phyloP scores from a whole-genome alignment of 306 rosid species.

The Rosa rugosa region DNA sequence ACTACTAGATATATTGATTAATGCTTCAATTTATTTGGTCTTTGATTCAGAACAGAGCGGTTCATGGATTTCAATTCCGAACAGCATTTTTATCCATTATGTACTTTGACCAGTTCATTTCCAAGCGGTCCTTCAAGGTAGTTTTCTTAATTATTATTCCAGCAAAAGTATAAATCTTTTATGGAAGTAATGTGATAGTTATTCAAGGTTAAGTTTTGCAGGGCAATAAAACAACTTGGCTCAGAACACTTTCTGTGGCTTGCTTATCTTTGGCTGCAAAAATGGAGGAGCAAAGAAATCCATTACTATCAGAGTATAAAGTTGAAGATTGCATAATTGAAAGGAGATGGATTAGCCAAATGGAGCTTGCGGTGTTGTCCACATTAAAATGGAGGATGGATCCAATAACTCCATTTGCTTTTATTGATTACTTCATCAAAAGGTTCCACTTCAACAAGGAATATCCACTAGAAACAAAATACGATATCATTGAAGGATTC shows the following conservation, averaged over 20 bases:
- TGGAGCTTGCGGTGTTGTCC: constrained; percentile 77
- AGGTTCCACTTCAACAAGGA: constrained; percentile 37
- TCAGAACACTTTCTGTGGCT: constrained; percentile 44
- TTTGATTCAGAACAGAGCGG: constrained; percentile 53
- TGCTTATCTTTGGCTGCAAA: constrained; percentile 80
- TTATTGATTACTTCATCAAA: constrained; percentile 58
- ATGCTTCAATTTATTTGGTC: neutral
- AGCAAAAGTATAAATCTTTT: neutral
- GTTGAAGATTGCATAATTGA: constrained; percentile 50
- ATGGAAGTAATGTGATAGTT: neutral
- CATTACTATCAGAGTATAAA: constrained; percentile 48
- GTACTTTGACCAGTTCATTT: constrained; percentile 34
- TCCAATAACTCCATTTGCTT: constrained; percentile 60
- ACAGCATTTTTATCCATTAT: constrained; percentile 80
- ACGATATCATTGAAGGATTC: constrained; percentile 36
- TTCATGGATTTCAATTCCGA: constrained; percentile 63
- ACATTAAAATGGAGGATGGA: constrained; percentile 74
- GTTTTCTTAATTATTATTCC: neutral
- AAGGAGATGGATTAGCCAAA: constrained; percentile 50
- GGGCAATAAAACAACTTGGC: neutral
- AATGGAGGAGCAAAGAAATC: constrained; percentile 68
- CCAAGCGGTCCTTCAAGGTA: neutral
- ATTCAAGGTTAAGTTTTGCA: neutral
- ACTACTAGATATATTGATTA: neutral
- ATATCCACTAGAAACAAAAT: constrained; percentile 35